These are phyloP conservation scores for Pseudozyma tsukubaensis DNA, from an alignment of 1,284 basidiomycete species.

Conservation along the genomic window DNA sequence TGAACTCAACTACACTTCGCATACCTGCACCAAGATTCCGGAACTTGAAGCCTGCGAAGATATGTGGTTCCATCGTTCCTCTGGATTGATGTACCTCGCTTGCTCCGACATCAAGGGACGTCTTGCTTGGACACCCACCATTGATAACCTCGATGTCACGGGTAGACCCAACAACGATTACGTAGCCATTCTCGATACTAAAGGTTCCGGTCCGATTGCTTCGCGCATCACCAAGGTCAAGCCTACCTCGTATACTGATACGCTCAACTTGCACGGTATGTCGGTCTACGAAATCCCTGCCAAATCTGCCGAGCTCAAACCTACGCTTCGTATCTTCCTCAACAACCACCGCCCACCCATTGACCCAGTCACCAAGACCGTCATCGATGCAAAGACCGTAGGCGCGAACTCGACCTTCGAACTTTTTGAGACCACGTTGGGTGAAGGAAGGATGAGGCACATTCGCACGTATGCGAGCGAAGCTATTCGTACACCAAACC, in stretches of 20 bases:
- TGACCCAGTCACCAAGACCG: constrained; percentile 28
- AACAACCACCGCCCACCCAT: constrained; percentile 58
- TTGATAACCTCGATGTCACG: constrained; percentile 42
- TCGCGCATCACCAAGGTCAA: constrained; percentile 72
- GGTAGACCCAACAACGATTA: constrained; percentile 62
- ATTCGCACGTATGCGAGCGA: constrained; percentile 75
- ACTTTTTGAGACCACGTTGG: constrained; percentile 75
- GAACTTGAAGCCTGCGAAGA: constrained; percentile 52
- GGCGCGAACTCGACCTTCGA: constrained; percentile 81
- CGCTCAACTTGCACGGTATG: constrained; percentile 77
- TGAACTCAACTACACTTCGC: constrained; percentile 34
- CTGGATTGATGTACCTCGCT: constrained; percentile 77
- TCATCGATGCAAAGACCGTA: constrained; percentile 66
- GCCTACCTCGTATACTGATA: constrained; percentile 69
- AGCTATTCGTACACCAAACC: constrained; percentile 77
- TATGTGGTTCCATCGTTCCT: constrained; percentile 64
- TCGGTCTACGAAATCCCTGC: constrained; percentile 71
- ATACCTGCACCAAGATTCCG: constrained; percentile 41
- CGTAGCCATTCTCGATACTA: constrained; percentile 75
- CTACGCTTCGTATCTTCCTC: constrained; percentile 55
- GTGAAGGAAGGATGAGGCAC: constrained; percentile 72
- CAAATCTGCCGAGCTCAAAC: constrained; percentile 34
- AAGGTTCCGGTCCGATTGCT: constrained; percentile 71
- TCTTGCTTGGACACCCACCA: constrained; percentile 74
- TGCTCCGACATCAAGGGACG: constrained; percentile 75